Base-by-base conservation (phyloP, 768 basidiomycete genomes). In the Suillus cothurnatus region DNA sequence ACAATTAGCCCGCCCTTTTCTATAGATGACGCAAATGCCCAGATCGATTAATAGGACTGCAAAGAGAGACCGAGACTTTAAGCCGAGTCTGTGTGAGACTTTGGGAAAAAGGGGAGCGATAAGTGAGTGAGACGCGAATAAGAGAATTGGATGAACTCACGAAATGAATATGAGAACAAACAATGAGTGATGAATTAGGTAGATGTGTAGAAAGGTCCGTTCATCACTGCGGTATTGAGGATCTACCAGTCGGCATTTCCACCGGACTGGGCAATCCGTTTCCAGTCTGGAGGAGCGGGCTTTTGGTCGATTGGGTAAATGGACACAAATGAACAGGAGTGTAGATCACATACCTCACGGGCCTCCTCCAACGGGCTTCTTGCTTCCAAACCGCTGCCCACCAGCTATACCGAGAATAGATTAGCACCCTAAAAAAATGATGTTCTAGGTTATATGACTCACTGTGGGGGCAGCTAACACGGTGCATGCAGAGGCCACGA, bases 391-490 rank as follows among this genome's bases (percentile, higher is more conserved):
- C n/a, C 14, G 34, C 4, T 38, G 4, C 21, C 23, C 6, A 21
- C 6, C 11, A 14, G 23, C 64, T 53, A 45, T 21, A 31, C 2
- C 50, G 3, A 52, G 21, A 8, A 39, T 3, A 7, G 26, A 39
- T 28, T 6, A 63, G 34, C 11, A 47, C 36, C 21, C n/a, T n/a
- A n/a, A 12, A 7, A 61, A 41, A 3, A 39, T 38, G 21, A 17
- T 52, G 21, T 50, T 19, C 3, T 19, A 9, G 34, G 11, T 34
- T 6, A 11, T 6, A 28, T 8, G 2, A 19, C 64, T 52, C 9
- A 65, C 64, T n/a, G 52, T 19, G 6, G 64, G 64, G 8, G 53
- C 21, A 31, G 64, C 64, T 1, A 63, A 49, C 4, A 62, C 62
- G 2, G 64, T 5, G 11, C 14, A 52, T 1, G 53, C 62, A 28